Base-by-base conservation (phyloP, 2,329 filamentous ascomycete species). In the Aspergillus sp. region DNA sequence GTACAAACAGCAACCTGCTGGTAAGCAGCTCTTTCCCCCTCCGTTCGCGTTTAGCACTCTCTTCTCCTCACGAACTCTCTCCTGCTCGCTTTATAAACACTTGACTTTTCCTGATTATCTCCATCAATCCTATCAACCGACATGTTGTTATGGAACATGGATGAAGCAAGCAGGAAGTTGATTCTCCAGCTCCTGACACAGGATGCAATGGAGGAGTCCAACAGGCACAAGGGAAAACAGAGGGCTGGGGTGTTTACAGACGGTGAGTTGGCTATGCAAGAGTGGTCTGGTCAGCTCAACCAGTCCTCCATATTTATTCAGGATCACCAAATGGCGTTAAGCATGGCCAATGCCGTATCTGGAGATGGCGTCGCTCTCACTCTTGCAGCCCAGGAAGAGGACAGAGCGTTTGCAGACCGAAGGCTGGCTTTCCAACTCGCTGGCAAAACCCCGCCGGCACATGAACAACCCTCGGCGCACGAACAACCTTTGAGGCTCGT, bases 341-440 rank as follows among this genome's bases (percentile, higher is more conserved):
- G 52, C 40, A 48, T 55, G 3, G 33, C 52, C 5, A 47, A 37
- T 47, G 52, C 52, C 3, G 44, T 52, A 9, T 41, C 23, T 6
- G 37, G 60, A n/a, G 59, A 63, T 37, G 49, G 52, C 2, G 47
- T 55, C 14, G 43, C 59, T 25, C 12, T 63, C 9, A 48, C 45
- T 3, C 39, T 49, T 21, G 57, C 49, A 25, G 44, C n/a, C 0
- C 41, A 57, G 23, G 57, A 62, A 45, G 60, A 60, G 11, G 53
- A 44, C 44, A 56, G 51, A 33, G 39, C 51, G 3, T 40, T 54
- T 4, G 21, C 43, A 3, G 50, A 62, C 37, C 39, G 53, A 12
- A 48, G 17, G 14, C 21, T 44, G 2, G 56, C 55, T 23, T 37
- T 60, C 12, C 39, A 49, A 17, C 21, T 58, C 5, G 54, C 25